These are phyloP conservation scores for Paramecium sexaurelia DNA, from an alignment of 73 alveolate species.

Conservation along the genomic window DNA sequence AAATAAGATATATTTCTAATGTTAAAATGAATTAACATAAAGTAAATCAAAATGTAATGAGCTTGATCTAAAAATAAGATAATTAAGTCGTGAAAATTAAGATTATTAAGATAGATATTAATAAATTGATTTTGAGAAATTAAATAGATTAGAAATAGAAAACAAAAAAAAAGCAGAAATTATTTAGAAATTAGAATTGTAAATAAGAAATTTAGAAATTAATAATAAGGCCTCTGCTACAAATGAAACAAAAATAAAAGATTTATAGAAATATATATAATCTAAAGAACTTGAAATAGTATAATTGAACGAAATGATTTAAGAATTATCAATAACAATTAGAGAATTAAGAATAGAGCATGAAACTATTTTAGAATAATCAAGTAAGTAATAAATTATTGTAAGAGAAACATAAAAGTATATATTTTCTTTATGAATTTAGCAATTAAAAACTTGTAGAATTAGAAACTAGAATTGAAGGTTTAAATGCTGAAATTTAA, in stretches of 20 bases:
- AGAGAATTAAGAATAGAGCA: neutral
- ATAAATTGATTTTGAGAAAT: conserved; percentile 1
- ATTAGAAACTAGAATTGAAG: conserved; percentile 21
- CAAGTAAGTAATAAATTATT: neutral
- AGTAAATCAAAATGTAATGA: neutral
- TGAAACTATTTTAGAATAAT: neutral
- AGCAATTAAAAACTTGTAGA: conserved; percentile 16
- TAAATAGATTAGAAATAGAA: conserved; percentile 17
- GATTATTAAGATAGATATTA: conserved; percentile 46
- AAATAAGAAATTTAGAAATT: neutral
- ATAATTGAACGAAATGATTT: neutral
- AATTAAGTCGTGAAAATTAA: conserved; percentile 6
- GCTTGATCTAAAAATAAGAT: neutral
- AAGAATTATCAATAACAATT: neutral
- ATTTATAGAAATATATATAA: neutral
- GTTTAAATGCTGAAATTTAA: neutral
- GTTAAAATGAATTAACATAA: conserved; percentile 18
- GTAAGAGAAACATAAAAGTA: conserved; percentile 56
- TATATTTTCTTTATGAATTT: neutral
- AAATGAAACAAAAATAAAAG: neutral
- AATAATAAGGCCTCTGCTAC: neutral
- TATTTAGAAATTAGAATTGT: neutral
- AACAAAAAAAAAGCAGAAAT: neutral
- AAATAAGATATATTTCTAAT: neutral
- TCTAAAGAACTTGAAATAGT: neutral